Conservation (phyloP, 2,329 filamentous ascomycete genomes). For the Chaetomiaceae sp. region DNA sequence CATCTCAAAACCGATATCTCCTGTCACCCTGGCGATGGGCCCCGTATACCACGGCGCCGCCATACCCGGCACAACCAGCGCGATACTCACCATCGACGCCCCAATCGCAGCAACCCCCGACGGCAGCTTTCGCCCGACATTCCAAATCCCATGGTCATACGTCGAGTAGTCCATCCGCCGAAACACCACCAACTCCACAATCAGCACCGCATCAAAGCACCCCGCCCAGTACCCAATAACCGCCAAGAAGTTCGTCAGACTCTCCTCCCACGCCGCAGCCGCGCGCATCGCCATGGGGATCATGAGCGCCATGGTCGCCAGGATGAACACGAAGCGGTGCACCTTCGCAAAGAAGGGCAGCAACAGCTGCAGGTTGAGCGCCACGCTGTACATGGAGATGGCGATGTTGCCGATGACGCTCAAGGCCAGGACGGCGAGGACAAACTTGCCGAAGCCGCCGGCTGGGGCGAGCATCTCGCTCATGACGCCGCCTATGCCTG, state of each 20-base stretch:
- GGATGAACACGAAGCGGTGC: constrained; percentile 53
- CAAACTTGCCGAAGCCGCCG: constrained; percentile 44
- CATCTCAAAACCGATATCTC: constrained; percentile 63
- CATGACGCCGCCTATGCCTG: constrained; percentile 43
- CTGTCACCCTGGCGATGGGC: constrained; percentile 54
- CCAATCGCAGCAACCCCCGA: constrained; percentile 44
- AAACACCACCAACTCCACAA: constrained; percentile 46
- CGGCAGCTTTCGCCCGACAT: constrained; percentile 42
- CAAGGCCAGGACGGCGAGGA: constrained; percentile 43
- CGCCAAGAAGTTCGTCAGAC: constrained; percentile 53
- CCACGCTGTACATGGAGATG: constrained; percentile 37
- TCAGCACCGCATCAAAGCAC: constrained; percentile 48
- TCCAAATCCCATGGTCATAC: constrained; percentile 47
- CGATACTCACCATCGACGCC: constrained; percentile 44
- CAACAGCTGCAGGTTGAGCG: constrained; percentile 48
- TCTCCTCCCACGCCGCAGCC: constrained; percentile 52
- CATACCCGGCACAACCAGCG: constrained; percentile 56
- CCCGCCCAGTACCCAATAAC: constrained; percentile 58
- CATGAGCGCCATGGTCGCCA: constrained; percentile 54
- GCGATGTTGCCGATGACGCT: constrained; percentile 43
- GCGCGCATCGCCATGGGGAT: constrained; percentile 56
- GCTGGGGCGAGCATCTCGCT: constrained; percentile 44
- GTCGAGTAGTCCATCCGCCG: constrained; percentile 40
- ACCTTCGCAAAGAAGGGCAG: constrained; percentile 52
- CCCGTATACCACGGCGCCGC: constrained; percentile 58